Percentiles rank a stretch among this genome's conserved stretches.
Conservation (phyloP, 23 red algal species). For the Porphyridium purpureum region DNA sequence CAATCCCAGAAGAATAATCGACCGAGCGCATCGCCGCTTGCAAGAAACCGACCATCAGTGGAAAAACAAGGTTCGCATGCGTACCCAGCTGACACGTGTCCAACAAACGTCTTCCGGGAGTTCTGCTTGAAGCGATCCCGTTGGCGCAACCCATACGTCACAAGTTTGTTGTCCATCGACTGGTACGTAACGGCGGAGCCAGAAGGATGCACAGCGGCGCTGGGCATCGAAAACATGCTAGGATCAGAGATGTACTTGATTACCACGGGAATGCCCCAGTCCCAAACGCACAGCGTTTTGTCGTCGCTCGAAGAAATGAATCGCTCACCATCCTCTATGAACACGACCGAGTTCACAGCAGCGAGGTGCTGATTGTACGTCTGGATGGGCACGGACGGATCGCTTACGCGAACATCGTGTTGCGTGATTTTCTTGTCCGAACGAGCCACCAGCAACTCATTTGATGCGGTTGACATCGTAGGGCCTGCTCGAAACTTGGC, state of each 20-base stretch:
- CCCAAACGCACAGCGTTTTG: conserved; percentile 75
- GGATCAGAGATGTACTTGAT: conserved; percentile 72
- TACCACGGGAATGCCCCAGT: conserved; percentile 73
- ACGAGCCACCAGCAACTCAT: conserved; percentile 63
- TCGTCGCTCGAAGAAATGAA: conserved; percentile 77
- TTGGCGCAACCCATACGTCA: conserved; percentile 17
- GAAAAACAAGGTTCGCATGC: conserved; percentile 30
- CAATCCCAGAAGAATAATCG: conserved; percentile 82
- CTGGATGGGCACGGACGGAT: conserved; percentile 22
- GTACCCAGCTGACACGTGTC: conserved; percentile 80
- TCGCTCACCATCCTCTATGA: conserved; percentile 44
- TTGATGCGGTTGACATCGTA: conserved; percentile 5
- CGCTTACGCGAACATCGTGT: conserved; percentile 37
- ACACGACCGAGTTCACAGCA: conserved; percentile 52
- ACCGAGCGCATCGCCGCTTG: conserved; percentile 51
- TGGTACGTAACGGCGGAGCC: conserved; percentile 45
- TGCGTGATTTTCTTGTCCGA: conserved; percentile 56
- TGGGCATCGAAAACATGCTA: conserved; percentile 24
- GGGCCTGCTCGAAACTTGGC: conserved; percentile 4
- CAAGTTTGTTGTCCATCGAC: conserved; percentile 62
- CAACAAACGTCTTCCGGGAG: conserved; percentile 36
- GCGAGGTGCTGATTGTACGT: conserved; percentile 70
- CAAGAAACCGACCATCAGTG: conserved; percentile 64
- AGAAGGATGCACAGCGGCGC: conserved; percentile 40
- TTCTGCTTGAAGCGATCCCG: conserved; percentile 46